A percentile compares a stretch with the other conserved stretches of the same genome.
Conservation (phyloP, 1,139 yeast genomes). For the Saccharomyces uvarum region DNA sequence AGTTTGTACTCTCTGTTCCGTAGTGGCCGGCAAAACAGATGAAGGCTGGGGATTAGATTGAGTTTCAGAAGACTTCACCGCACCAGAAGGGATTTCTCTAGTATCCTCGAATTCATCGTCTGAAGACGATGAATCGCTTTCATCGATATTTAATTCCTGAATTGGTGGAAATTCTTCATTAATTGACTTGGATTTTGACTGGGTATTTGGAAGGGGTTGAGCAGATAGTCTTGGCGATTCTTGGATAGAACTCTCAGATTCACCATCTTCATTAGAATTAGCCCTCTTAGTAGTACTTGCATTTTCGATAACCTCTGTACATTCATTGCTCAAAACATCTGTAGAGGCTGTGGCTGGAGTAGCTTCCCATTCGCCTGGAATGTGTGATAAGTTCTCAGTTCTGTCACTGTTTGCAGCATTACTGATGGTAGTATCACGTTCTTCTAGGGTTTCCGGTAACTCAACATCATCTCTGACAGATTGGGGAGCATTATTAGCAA, state of each 20-base stretch:
- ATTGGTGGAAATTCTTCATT: constrained; percentile 66
- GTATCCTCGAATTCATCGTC: constrained; percentile 27
- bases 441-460: constrained; percentile 16
- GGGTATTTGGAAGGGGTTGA: constrained; percentile 7
- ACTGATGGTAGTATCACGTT: constrained; percentile 5
- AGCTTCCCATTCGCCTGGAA: constrained; percentile 21
- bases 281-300: background rate
- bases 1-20: background rate
- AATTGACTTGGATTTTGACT: constrained; percentile 10
- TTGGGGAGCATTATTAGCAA: constrained; percentile 83
- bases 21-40: background rate
- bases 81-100: constrained; percentile 9
- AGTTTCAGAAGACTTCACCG: background rate
- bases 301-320: background rate
- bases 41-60: background rate
- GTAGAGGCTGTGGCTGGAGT: constrained; percentile 3
- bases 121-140: constrained; percentile 45
- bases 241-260: constrained; percentile 13
- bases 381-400: constrained; percentile 4
- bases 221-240: constrained; percentile 10
- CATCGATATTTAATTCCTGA: constrained; percentile 54
- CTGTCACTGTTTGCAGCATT: constrained; percentile 12
- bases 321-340: background rate
- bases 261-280: constrained; percentile 2
- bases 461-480: constrained; percentile 45